These are phyloP conservation scores for Hirsutella thompsonii DNA, from an alignment of 2,329 filamentous ascomycete genomes.

Conservation along the genomic window DNA sequence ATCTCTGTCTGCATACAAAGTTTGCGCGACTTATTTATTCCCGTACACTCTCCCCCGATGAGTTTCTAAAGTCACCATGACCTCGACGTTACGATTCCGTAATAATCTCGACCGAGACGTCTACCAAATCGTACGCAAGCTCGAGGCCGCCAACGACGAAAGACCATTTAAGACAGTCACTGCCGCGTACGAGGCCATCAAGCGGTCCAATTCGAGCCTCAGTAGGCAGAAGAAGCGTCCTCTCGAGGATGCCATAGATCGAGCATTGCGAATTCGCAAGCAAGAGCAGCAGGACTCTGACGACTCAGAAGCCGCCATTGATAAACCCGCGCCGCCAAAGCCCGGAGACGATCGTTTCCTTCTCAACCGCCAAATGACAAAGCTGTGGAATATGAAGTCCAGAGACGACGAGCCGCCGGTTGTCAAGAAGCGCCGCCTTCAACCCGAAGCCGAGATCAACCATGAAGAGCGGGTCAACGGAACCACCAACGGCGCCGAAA, in stretches of 20 bases:
- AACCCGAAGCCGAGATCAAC: constrained; percentile 15
- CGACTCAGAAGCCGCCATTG: constrained; percentile 36
- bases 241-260: constrained; percentile 74
- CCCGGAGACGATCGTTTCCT: constrained; percentile 23
- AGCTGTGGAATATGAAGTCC: constrained; percentile 19
- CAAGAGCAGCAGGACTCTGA: constrained; percentile 49
- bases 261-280: constrained; percentile 62
- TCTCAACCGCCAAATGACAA: constrained; percentile 28
- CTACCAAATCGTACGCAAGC: constrained; percentile 66
- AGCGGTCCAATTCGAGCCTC: constrained; percentile 74
- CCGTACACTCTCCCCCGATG: too few relatives aligned
- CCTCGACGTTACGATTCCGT: constrained; percentile 12
- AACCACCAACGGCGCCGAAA: constrained; percentile 2
- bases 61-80: too few relatives aligned
- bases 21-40: too few relatives aligned
- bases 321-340: constrained; percentile 20
- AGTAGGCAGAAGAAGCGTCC: constrained; percentile 70
- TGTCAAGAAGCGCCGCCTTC: constrained; percentile 20
- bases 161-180: constrained; percentile 36
- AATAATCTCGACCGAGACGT: constrained; percentile 52
- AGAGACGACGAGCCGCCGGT: constrained; percentile 11
- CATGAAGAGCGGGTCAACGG: constrained; percentile 4
- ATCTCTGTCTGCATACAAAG: too few relatives aligned
- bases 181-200: constrained; percentile 65
- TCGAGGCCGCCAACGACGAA: constrained; percentile 53